A percentile compares a stretch with the other conserved stretches of the same genome.
These are phyloP conservation scores for Cryoendolithus antarcticus DNA, from an alignment of 2,329 filamentous ascomycete genomes.

Conservation along the genomic window DNA sequence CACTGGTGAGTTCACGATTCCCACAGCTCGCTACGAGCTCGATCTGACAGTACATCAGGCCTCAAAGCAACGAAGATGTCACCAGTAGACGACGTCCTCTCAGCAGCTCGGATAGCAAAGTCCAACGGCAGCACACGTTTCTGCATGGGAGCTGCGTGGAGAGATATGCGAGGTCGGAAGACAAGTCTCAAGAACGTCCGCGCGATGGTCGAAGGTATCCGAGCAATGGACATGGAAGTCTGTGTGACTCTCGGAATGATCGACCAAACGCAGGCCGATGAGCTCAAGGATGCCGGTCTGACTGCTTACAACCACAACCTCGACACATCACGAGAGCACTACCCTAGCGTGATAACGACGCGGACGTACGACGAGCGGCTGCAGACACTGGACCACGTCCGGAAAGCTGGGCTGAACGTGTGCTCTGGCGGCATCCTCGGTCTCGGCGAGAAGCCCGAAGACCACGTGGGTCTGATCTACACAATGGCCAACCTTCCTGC, in stretches of 20 bases:
- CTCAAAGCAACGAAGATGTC: conserved; percentile 70
- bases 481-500: conserved; percentile 68
- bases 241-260: conserved; percentile 96
- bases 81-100: conserved; percentile 67
- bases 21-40: too few relatives aligned
- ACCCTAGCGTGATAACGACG: conserved; percentile 75
- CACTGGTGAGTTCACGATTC: conserved; percentile 33
- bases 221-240: conserved; percentile 73
- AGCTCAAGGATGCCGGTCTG: conserved; percentile 70
- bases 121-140: conserved; percentile 80
- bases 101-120: conserved; percentile 63
- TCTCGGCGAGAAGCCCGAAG: conserved; percentile 63
- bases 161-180: conserved; percentile 86
- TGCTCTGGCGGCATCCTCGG: conserved; percentile 84
- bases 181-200: conserved; percentile 73
- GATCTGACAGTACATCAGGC: conserved; percentile 20
- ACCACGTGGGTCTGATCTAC: conserved; percentile 72
- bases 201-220: conserved; percentile 72
- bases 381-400: conserved; percentile 64
- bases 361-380: conserved; percentile 78
- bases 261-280: conserved; percentile 51
- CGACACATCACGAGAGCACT: conserved; percentile 81
- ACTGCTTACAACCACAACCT: conserved; percentile 94
- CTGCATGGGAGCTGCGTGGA: conserved; percentile 91
- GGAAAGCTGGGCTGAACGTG: conserved; percentile 77